Evolutionary conservation across 352 stramenopile genomes (phyloP).

Genomic region (Phytophthora chlamydospora): DNA sequence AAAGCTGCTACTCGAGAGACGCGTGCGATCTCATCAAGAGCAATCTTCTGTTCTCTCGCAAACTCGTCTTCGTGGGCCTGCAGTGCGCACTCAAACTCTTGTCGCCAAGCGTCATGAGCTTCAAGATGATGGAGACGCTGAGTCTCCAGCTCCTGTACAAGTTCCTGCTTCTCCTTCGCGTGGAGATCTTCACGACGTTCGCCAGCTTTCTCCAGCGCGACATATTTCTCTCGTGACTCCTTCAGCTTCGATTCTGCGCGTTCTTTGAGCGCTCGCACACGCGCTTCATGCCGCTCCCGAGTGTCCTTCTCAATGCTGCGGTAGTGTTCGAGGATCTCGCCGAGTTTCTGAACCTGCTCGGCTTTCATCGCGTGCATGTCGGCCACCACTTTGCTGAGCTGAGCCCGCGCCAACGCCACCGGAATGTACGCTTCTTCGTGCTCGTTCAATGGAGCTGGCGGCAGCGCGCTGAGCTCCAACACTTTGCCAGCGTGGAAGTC

Average conservation of each 20-base stretch:
- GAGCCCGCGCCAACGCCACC: constrained; percentile 59
- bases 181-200: constrained; percentile 24
- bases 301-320: constrained; percentile 65
- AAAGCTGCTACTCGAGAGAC: constrained; percentile 18
- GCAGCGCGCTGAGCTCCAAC: constrained; percentile 10
- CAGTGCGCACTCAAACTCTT: constrained; percentile 44
- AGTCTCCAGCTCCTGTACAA: constrained; percentile 27
- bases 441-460: constrained; percentile 21
- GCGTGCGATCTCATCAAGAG: constrained; percentile 32
- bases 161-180: constrained; percentile 14
- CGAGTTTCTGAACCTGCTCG: constrained; percentile 58
- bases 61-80: constrained; percentile 61
- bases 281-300: constrained; percentile 57
- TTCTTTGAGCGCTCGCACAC: constrained; percentile 53
- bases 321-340: constrained; percentile 58
- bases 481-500: constrained; percentile 65
- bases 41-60: constrained; percentile 14
- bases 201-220: constrained; percentile 37
- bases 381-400: constrained; percentile 69
- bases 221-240: constrained; percentile 33
- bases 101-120: constrained; percentile 29
- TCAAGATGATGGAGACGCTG: constrained; percentile 36
- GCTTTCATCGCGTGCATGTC: constrained; percentile 85
- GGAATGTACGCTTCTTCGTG: constrained; percentile 76
- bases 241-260: constrained; percentile 39